phyloP scores from a whole-genome alignment of 805 yeast species.

The Pichia thaimueangensis region DNA sequence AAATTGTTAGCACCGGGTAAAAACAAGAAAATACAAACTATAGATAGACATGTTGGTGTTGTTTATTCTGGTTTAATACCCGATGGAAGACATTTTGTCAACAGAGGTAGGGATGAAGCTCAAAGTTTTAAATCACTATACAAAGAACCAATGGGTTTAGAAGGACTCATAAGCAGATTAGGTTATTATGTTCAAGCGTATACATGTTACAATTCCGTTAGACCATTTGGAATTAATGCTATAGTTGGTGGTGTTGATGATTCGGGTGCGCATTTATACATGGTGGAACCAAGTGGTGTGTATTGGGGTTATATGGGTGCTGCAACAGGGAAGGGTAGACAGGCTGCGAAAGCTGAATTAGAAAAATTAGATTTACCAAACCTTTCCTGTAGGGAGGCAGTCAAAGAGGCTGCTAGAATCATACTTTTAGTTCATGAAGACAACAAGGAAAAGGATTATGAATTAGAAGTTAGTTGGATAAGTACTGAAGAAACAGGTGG shows the following conservation, averaged over 20 bases:
- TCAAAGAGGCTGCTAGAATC: constrained; percentile 89
- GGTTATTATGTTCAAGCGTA: constrained; percentile 92
- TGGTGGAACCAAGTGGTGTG: constrained; percentile 96
- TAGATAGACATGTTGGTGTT: constrained; percentile 91
- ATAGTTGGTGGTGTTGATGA: constrained; percentile 92
- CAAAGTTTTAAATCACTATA: constrained; percentile 68
- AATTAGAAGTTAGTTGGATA: constrained; percentile 89
- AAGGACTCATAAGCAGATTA: constrained; percentile 77
- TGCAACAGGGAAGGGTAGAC: constrained; percentile 98
- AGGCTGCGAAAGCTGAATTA: constrained; percentile 92
- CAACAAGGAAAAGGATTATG: constrained; percentile 94
- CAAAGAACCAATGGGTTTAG: constrained; percentile 69
- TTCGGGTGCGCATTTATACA: constrained; percentile 79
- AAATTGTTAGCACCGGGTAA: constrained; percentile 84
- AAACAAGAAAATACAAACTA: constrained; percentile 85
- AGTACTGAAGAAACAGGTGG: constrained; percentile 72
- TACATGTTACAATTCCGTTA: constrained; percentile 91
- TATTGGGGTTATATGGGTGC: constrained; percentile 98
- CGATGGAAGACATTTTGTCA: constrained; percentile 91
- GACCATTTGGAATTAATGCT: constrained; percentile 94
- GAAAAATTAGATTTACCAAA: constrained; percentile 78
- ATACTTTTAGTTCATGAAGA: constrained; percentile 95
- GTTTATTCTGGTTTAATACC: constrained; percentile 94
- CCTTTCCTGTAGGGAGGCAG: constrained; percentile 72
- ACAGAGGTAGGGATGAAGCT: constrained; percentile 90